A percentile compares a stretch with the other conserved stretches of the same genome.
Conservation (phyloP, 2,329 filamentous ascomycete species). For the Botrytis fragariae region DNA sequence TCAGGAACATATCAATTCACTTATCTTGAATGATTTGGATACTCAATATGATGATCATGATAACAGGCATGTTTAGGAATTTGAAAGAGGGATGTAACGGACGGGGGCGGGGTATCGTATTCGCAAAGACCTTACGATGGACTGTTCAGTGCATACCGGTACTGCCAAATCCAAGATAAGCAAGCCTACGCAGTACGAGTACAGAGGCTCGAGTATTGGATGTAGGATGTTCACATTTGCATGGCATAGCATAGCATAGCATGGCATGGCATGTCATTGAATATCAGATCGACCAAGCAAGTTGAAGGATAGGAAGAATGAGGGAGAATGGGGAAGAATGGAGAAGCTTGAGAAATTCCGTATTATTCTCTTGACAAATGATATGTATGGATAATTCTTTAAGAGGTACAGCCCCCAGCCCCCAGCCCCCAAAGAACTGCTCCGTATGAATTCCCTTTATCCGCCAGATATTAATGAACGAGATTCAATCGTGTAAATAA, state of each 20-base stretch:
- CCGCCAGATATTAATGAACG: no score
- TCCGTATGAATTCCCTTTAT: neutral
- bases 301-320: no score
- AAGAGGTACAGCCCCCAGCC: no score
- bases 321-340: no score
- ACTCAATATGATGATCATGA: neutral
- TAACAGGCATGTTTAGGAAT: neutral
- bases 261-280: neutral
- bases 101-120: neutral
- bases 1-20: neutral
- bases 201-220: neutral
- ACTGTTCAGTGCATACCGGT: neutral
- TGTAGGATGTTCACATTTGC: neutral
- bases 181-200: neutral
- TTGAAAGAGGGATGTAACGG: neutral
- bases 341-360: neutral
- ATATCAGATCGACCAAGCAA: neutral
- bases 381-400: neutral
- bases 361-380: neutral
- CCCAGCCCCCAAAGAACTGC: neutral
- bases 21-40: neutral
- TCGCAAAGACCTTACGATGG: neutral
- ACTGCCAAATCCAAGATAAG: neutral
- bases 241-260: no score
- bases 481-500: neutral